phyloP scores from a whole-genome alignment of 169 alveolate genomes.

The Plasmodium vinckei region DNA sequence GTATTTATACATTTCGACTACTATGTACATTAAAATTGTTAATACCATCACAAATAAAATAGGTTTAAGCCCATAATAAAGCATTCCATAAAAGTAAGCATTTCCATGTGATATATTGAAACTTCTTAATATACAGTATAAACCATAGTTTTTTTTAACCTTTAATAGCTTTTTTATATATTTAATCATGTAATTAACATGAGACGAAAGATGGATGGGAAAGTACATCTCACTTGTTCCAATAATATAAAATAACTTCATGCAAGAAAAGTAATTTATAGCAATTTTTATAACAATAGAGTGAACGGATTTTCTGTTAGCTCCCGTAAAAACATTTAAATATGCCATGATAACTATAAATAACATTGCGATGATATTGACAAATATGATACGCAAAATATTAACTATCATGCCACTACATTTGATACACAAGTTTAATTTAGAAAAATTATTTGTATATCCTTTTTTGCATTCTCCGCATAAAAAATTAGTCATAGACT shows the following conservation, averaged over 20 bases:
- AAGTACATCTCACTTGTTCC: slow-evolving; percentile 68
- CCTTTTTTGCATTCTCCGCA: slow-evolving; percentile 83
- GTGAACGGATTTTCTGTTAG: slow-evolving; percentile 81
- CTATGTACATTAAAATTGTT: slow-evolving; percentile 82
- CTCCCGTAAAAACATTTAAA: slow-evolving; percentile 83
- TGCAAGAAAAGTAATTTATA: slow-evolving; percentile 79
- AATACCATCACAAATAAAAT: slow-evolving; percentile 80
- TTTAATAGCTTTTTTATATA: slow-evolving; percentile 32
- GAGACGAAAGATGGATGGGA: slow-evolving; percentile 77
- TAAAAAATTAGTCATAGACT: slow-evolving; percentile 81
- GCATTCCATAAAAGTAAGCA: slow-evolving; percentile 86
- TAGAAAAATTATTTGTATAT: slow-evolving; percentile 80
- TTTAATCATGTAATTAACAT: slow-evolving; percentile 25
- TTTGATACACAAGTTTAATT: slow-evolving; percentile 75
- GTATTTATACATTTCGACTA: slow-evolving; percentile 54
- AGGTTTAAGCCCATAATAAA: slow-evolving; percentile 83
- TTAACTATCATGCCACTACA: slow-evolving; percentile 78
- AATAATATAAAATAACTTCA: slow-evolving; percentile 77
- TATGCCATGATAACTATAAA: slow-evolving; percentile 82
- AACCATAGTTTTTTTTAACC: slow-evolving; percentile 55
- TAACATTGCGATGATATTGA: slow-evolving; percentile 57
- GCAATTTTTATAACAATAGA: slow-evolving; percentile 82
- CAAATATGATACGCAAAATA: slow-evolving; percentile 54
- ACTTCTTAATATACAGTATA: slow-evolving; percentile 84
- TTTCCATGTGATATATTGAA: slow-evolving; percentile 82